phyloP scores from a whole-genome alignment of 208 protist species.

The Angomonas deanei region DNA sequence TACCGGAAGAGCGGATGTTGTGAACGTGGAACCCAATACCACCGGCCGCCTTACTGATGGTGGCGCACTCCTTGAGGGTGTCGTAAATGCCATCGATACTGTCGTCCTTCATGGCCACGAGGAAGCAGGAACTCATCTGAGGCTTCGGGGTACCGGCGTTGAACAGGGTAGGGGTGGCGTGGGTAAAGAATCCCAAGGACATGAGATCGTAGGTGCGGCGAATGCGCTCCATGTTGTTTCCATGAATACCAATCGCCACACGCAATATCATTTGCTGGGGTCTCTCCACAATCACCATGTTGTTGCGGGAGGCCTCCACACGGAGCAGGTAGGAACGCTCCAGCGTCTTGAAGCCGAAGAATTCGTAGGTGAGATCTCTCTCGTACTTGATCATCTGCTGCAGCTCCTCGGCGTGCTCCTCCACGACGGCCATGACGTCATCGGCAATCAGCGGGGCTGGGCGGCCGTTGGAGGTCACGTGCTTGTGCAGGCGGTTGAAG shows the following conservation, averaged over 20 bases:
- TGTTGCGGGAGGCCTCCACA: constrained; percentile 58
- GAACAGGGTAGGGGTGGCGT: constrained; percentile 99
- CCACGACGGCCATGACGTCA: constrained; percentile 87
- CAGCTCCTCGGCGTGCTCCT: constrained; percentile 74
- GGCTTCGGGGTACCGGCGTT: constrained; percentile 96
- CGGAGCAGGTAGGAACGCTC: constrained; percentile 98
- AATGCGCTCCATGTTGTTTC: constrained; percentile 86
- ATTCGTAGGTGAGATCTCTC: constrained; percentile 96
- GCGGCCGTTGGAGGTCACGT: constrained; percentile 76
- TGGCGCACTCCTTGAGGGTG: constrained; percentile 97
- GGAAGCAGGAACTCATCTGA: constrained; percentile 97
- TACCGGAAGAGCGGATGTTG: constrained; percentile 94
- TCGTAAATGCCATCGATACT: constrained; percentile 99
- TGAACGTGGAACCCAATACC: constrained; percentile 97
- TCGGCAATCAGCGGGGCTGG: constrained; percentile 92
- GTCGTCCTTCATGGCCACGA: constrained; percentile 98
- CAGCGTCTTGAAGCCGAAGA: constrained; percentile 99
- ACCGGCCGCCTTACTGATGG: constrained; percentile 97
- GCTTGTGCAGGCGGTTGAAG: constrained; percentile 87
- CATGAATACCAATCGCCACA: constrained; percentile 97
- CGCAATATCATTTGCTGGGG: constrained; percentile 99
- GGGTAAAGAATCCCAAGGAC: constrained; percentile 94
- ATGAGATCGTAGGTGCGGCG: constrained; percentile 97
- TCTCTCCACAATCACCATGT: constrained; percentile 92
- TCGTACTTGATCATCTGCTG: constrained; percentile 93